These are phyloP conservation scores for Pelargonium fulgidum DNA, from an alignment of 441 rosid species.

Conservation along the genomic window DNA sequence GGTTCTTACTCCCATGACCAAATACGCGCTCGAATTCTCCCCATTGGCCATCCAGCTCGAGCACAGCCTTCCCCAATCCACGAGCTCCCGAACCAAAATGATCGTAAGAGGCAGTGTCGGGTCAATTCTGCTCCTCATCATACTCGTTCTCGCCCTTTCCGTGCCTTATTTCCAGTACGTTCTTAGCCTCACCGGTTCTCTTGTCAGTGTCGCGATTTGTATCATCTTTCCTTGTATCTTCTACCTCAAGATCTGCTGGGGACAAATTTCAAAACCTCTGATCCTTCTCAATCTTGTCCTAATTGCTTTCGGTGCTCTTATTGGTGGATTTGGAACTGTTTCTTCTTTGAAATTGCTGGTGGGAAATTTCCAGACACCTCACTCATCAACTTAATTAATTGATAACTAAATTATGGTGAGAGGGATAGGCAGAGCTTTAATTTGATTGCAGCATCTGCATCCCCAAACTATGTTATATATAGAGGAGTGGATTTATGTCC, in stretches of 20 bases:
- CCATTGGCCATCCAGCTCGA: slow-evolving; percentile 66
- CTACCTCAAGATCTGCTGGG: slow-evolving; percentile 60
- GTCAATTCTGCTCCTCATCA: slow-evolving; percentile 42
- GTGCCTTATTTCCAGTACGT: slow-evolving; percentile 66
- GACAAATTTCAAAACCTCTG: slow-evolving; percentile 29
- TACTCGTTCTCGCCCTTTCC: slow-evolving; percentile 45
- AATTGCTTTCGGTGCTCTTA: slow-evolving; percentile 40
- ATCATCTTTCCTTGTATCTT: slow-evolving; percentile 52
- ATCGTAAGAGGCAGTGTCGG: slow-evolving; percentile 43
- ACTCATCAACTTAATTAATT: background rate
- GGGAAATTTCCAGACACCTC: slow-evolving; percentile 25
- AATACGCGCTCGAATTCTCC: slow-evolving; percentile 65
- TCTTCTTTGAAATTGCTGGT: slow-evolving; percentile 46
- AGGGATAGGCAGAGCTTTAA: background rate
- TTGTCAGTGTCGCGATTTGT: slow-evolving; percentile 46
- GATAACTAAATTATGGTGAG: background rate
- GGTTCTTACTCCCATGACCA: slow-evolving; percentile 68
- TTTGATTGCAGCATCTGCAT: background rate
- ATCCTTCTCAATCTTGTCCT: slow-evolving; percentile 35
- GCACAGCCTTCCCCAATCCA: slow-evolving; percentile 37
- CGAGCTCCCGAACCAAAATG: slow-evolving; percentile 31
- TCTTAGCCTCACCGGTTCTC: slow-evolving; percentile 64
- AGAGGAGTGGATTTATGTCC: too few species aligned
- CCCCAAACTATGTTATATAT: too few species aligned
- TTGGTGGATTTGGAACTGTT: slow-evolving; percentile 49